phyloP scores from a whole-genome alignment of 2,329 filamentous ascomycete genomes.

The Raffaelea albimanens region DNA sequence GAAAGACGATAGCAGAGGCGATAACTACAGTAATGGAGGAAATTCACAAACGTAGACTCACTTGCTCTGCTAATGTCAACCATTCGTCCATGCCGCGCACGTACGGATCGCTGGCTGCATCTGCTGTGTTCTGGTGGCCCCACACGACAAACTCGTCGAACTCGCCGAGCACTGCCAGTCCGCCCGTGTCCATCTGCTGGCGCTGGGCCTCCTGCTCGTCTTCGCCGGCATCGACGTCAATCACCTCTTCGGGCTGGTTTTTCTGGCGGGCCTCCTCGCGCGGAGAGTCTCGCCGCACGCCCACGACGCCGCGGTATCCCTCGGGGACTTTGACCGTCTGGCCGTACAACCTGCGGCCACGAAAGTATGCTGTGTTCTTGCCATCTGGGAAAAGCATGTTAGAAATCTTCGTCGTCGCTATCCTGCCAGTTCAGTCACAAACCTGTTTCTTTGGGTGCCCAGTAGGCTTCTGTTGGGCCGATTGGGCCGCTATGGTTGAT shows the following conservation, averaged over 20 bases:
- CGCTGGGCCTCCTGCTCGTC: conserved; percentile 23
- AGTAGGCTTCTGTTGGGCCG: conserved; percentile 55
- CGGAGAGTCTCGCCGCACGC: conserved; percentile 28
- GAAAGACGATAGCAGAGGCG: no score
- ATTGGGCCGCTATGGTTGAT: conserved; percentile 71
- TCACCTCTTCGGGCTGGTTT: conserved; percentile 12
- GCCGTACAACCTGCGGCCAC: conserved; percentile 70
- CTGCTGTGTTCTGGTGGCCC: conserved; percentile 64
- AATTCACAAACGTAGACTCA: conserved; percentile 1
- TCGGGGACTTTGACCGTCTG: conserved; percentile 56
- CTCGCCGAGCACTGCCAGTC: conserved; percentile 51
- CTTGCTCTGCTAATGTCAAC: conserved; percentile 56
- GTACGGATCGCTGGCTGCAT: conserved; percentile 57
- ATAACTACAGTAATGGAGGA: background rate
- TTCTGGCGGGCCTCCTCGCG: conserved; percentile 18
- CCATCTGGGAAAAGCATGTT: conserved; percentile 34
- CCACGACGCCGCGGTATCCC: conserved; percentile 59
- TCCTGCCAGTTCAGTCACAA: background rate
- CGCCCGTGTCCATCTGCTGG: conserved; percentile 35
- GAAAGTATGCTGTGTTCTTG: conserved; percentile 55
- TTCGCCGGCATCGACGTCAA: conserved; percentile 29
- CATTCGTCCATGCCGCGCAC: conserved; percentile 71
- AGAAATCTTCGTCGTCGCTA: background rate
- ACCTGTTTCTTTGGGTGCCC: conserved; percentile 43
- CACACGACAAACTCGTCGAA: conserved; percentile 77